These are phyloP conservation scores for Nepenthes alata DNA, from an alignment of 179 eudicot species.

Conservation along the genomic window DNA sequence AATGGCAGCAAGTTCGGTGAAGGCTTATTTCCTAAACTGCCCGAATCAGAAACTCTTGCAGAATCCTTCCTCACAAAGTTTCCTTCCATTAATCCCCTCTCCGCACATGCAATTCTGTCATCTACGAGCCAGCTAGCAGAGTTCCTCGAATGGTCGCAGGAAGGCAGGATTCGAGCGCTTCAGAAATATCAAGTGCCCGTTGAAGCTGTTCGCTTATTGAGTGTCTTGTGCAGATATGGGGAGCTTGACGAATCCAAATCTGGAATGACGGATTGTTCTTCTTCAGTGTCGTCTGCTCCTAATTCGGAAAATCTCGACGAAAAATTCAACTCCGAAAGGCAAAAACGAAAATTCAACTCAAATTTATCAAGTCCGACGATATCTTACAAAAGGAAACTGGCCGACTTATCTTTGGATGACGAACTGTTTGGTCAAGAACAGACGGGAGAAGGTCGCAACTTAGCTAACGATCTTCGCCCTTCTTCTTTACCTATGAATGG, in stretches of 20 bases:
- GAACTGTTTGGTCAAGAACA: conserved; percentile 27
- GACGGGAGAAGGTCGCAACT: conserved; percentile 8
- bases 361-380: conserved; percentile 23
- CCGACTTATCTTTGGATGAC: conserved; percentile 23
- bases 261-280: conserved; percentile 81
- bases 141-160: conserved; percentile 56
- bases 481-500: conserved; percentile 12
- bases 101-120: conserved; percentile 88
- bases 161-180: conserved; percentile 37
- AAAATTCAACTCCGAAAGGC: conserved; percentile 33
- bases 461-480: conserved; percentile 11
- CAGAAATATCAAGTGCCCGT: conserved; percentile 52
- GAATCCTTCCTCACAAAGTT: conserved; percentile 80
- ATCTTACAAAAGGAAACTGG: conserved; percentile 16
- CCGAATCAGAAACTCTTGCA: conserved; percentile 79
- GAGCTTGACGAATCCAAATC: conserved; percentile 85
- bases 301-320: conserved; percentile 33
- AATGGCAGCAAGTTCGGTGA: conserved; percentile 25
- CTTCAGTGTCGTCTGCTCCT: conserved; percentile 77
- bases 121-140: conserved; percentile 48
- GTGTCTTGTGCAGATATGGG: conserved; percentile 57
- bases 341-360: conserved; percentile 30
- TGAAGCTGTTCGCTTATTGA: conserved; percentile 58
- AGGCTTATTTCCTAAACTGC: conserved; percentile 49
- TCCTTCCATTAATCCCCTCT: conserved; percentile 88